Percentiles rank a stretch among this genome's conserved stretches.
Evolutionary conservation across 2,329 filamentous ascomycete species (phyloP).

Genomic region (Fusarium falciforme): DNA sequence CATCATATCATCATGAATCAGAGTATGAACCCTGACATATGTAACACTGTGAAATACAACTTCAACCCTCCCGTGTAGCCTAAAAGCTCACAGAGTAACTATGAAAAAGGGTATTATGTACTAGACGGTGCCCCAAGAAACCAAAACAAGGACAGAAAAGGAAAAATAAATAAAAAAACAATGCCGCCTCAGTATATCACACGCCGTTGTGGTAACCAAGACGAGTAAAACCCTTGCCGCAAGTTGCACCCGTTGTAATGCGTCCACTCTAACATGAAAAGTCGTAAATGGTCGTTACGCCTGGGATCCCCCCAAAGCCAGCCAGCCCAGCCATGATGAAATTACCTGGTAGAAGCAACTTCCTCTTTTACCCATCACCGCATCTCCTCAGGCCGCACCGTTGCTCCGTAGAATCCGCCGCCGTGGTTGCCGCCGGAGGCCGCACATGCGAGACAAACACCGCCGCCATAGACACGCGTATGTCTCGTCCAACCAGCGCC

Average conservation of each 20-base stretch:
- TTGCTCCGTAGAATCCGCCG: slow-evolving; percentile 65
- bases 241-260: slow-evolving; percentile 29
- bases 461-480: slow-evolving; percentile 69
- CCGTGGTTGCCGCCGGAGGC: slow-evolving; percentile 58
- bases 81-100: slow-evolving; percentile 22
- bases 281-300: slow-evolving; percentile 39
- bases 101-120: slow-evolving; percentile 34
- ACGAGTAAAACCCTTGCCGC: slow-evolving; percentile 27
- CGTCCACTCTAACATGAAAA: slow-evolving; percentile 36
- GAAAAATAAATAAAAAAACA: slow-evolving; percentile 10
- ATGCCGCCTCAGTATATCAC: slow-evolving; percentile 2
- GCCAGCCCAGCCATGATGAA: neutral
- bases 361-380: slow-evolving; percentile 46
- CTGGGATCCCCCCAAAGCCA: slow-evolving; percentile 14
- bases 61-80: slow-evolving; percentile 22
- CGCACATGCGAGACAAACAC: slow-evolving; percentile 66
- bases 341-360: slow-evolving; percentile 11
- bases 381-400: slow-evolving; percentile 64
- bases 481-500: slow-evolving; percentile 67
- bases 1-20: slow-evolving; percentile 38
- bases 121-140: slow-evolving; percentile 6
- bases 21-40: slow-evolving; percentile 27
- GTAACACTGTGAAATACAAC: slow-evolving; percentile 24
- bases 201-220: slow-evolving; percentile 15
- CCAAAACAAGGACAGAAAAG: slow-evolving; percentile 3